phyloP scores from a whole-genome alignment of 495 filamentous ascomycete species.

The Eremomyces bilateralis region DNA sequence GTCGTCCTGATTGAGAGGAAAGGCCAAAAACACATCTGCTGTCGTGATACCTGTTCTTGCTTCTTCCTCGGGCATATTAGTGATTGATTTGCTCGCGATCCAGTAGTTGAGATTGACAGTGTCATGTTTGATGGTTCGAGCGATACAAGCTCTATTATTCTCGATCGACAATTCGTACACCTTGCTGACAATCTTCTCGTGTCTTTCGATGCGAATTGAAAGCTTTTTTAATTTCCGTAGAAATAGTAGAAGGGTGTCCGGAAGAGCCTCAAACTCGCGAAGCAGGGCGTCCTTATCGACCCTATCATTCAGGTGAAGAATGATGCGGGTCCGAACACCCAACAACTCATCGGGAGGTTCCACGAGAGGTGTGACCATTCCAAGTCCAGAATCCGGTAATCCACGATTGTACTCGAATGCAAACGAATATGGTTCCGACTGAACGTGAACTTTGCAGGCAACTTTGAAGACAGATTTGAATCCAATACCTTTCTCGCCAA shows the following conservation, averaged over 20 bases:
- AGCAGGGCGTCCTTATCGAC: background rate
- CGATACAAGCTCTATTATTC: no score
- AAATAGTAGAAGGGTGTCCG: slow-evolving; percentile 3
- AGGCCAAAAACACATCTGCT: slow-evolving; percentile 1
- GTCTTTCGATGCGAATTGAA: background rate
- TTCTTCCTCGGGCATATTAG: background rate
- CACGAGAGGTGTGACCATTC: slow-evolving; percentile 26
- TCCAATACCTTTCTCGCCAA: slow-evolving; percentile 2
- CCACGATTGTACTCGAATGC: background rate
- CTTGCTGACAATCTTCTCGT: no score
- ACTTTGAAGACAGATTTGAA: slow-evolving; percentile 4
- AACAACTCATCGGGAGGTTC: no score
- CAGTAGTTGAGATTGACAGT: no score
- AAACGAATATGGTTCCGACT: slow-evolving; percentile 1
- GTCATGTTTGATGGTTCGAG: no score
- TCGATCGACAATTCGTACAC: no score
- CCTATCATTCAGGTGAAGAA: background rate
- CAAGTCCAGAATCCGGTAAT: slow-evolving; percentile 14
- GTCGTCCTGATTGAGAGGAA: slow-evolving; percentile 2
- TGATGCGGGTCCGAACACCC: slow-evolving; percentile 1
- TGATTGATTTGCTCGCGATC: no score
- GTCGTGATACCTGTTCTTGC: background rate
- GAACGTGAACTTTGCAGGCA: background rate
- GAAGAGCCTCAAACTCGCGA: slow-evolving; percentile 2
- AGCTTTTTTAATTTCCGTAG: slow-evolving; percentile 1